Percentiles rank a stretch among this genome's conserved stretches.
These are phyloP conservation scores for Quercus lobata DNA, from an alignment of 331 rosid genomes.

Conservation along the genomic window DNA sequence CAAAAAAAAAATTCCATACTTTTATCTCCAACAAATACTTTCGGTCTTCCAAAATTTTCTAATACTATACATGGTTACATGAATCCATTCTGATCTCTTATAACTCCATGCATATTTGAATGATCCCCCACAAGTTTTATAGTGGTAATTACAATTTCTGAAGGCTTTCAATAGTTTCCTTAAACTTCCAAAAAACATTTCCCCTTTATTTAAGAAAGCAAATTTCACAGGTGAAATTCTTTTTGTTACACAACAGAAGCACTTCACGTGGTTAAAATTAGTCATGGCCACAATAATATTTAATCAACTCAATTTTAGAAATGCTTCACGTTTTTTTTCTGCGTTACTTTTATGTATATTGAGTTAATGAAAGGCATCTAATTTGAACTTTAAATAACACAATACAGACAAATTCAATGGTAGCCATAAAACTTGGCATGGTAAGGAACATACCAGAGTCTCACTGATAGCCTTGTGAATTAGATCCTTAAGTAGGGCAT, in stretches of 20 bases:
- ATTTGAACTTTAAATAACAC: background rate
- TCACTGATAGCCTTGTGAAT: constrained; percentile 77
- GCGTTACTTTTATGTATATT: background rate
- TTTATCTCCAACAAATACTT: background rate
- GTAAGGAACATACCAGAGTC: constrained; percentile 57
- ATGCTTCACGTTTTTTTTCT: background rate
- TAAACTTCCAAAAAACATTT: background rate
- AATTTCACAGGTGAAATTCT: background rate
- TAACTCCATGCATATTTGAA: background rate
- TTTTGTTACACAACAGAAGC: background rate
- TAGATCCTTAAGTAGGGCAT: constrained; percentile 64
- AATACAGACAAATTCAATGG: background rate
- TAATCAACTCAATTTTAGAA: background rate
- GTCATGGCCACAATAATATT: background rate
- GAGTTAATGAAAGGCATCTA: background rate
- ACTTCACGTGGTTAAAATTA: background rate
- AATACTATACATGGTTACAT: background rate
- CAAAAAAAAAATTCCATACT: background rate
- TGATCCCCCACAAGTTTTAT: background rate
- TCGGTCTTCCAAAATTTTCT: background rate
- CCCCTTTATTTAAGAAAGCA: background rate
- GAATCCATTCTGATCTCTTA: background rate
- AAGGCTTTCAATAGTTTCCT: background rate
- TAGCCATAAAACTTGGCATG: constrained; percentile 11
- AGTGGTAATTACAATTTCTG: background rate